Percentiles rank a stretch among this genome's conserved stretches.
phyloP scores from a whole-genome alignment of 768 basidiomycete genomes.

The Saitozyma sp. region DNA sequence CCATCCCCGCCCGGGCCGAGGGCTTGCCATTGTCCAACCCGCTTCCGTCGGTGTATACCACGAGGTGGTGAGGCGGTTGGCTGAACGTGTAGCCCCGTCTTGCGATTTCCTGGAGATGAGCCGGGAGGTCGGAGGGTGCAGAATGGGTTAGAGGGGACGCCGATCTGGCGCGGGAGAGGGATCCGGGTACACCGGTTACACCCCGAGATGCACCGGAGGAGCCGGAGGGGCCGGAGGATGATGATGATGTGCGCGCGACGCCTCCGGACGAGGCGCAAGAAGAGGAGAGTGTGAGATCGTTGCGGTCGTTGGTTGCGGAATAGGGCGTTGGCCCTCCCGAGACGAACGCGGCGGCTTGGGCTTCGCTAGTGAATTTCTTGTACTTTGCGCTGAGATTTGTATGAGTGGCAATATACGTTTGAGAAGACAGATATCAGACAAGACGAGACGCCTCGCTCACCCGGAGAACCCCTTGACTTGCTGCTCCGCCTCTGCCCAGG shows the following conservation, averaged over 20 bases:
- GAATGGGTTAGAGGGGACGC: conserved; percentile 12
- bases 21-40: conserved; percentile 76
- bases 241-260: no score
- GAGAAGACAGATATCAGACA: no score
- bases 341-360: conserved; percentile 65
- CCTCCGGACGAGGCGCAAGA: no score
- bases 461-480: conserved; percentile 67
- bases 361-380: conserved; percentile 65
- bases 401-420: neutral
- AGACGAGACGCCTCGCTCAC: conserved; percentile 17
- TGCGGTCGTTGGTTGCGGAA: neutral
- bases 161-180: conserved; percentile 13
- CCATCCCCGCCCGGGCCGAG: conserved; percentile 73
- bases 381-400: conserved; percentile 56
- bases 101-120: conserved; percentile 12
- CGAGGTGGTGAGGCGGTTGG: conserved; percentile 21
- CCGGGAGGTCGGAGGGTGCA: conserved; percentile 15
- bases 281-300: no score
- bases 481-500: conserved; percentile 72
- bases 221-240: no score
- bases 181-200: neutral
- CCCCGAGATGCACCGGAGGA: conserved; percentile 7
- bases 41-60: conserved; percentile 86
- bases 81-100: conserved; percentile 34
- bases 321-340: conserved; percentile 10